Conservation (phyloP, 2,329 filamentous ascomycete species). For the Nannizziopsis barbatae region DNA sequence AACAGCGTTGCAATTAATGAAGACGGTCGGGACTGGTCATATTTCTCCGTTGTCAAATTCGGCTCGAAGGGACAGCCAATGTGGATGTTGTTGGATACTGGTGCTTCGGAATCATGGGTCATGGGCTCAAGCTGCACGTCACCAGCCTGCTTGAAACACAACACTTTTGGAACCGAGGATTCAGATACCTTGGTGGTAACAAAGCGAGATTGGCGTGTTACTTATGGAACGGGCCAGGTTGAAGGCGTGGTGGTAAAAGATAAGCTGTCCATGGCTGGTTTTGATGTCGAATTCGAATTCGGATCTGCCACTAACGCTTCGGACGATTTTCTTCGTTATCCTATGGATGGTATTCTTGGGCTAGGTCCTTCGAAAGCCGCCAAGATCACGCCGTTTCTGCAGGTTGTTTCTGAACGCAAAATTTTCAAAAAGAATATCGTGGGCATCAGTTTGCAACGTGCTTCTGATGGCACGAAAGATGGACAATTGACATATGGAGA, state of each 20-base stretch:
- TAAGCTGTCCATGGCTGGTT: conserved; percentile 51
- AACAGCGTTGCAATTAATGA: conserved; percentile 43
- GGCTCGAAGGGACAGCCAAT: conserved; percentile 42
- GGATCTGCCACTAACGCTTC: conserved; percentile 63
- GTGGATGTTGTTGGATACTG: conserved; percentile 46
- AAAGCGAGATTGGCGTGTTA: conserved; percentile 49
- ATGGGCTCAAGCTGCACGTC: conserved; percentile 61
- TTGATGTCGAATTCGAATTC: conserved; percentile 50
- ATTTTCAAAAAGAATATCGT: conserved; percentile 56
- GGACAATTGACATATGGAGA: conserved; percentile 70
- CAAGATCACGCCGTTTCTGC: conserved; percentile 51
- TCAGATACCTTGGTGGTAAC: conserved; percentile 53
- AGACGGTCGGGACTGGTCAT: conserved; percentile 45
- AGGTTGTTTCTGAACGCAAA: conserved; percentile 47
- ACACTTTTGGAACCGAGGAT: conserved; percentile 54
- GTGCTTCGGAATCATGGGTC: conserved; percentile 63
- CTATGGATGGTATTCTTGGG: conserved; percentile 80
- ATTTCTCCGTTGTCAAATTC: conserved; percentile 42
- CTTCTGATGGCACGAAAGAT: conserved; percentile 52
- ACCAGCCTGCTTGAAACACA: conserved; percentile 56
- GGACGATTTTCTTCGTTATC: conserved; percentile 62
- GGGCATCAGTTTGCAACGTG: conserved; percentile 58
- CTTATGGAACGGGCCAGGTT: conserved; percentile 68
- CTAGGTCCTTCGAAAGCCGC: conserved; percentile 53
- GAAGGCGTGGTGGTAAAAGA: conserved; percentile 57